Conservation (phyloP, 345 rosid species). For the Ceriops zippeliana region DNA sequence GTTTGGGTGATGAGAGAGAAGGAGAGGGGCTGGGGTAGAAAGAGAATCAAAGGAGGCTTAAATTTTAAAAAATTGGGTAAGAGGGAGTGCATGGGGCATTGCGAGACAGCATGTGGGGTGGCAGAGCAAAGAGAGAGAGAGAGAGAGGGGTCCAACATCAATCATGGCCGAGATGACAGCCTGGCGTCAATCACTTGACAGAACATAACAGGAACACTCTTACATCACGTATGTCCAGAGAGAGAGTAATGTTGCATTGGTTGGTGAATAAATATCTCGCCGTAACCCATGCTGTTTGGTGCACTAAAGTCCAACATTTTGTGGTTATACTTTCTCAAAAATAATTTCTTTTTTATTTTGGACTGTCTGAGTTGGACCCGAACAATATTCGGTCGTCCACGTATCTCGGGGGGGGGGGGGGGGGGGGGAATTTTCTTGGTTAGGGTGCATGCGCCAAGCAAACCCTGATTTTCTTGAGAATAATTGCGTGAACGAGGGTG, state of each 20-base stretch:
- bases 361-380: no score
- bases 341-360: no score
- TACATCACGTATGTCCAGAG: background rate
- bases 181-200: slow-evolving; percentile 57
- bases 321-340: no score
- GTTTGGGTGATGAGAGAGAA: background rate
- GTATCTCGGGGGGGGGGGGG: no score
- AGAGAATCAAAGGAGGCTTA: background rate
- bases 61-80: background rate
- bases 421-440: no score
- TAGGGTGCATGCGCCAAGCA: no score
- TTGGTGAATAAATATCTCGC: no score
- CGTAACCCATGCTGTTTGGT: background rate
- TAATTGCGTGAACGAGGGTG: no score
- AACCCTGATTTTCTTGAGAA: no score
- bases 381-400: no score
- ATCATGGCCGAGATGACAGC: slow-evolving; percentile 52
- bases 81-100: slow-evolving; percentile 30
- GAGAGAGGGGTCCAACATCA: slow-evolving; percentile 46
- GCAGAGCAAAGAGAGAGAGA: slow-evolving; percentile 40
- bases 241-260: background rate
- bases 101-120: slow-evolving; percentile 54
- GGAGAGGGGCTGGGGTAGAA: background rate
- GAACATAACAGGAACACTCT: slow-evolving; percentile 27
- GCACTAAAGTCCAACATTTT: no score